These are phyloP conservation scores for Diaporthe sp. DNA, from an alignment of 2,329 filamentous ascomycete species.

Conservation along the genomic window DNA sequence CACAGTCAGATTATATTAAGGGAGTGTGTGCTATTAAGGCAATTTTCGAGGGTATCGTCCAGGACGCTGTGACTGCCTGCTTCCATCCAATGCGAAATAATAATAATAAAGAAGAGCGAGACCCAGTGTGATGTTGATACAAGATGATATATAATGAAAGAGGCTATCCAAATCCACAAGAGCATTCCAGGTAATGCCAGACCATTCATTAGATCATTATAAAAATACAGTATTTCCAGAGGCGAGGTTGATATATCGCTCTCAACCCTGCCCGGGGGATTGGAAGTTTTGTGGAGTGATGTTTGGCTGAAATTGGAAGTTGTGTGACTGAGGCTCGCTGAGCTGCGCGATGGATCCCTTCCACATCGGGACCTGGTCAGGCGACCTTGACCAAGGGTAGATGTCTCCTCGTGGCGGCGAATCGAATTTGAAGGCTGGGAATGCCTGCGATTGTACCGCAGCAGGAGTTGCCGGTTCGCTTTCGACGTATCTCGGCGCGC, in stretches of 20 bases:
- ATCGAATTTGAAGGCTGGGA: slow-evolving; percentile 62
- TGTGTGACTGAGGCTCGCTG: slow-evolving; percentile 53
- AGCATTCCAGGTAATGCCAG: slow-evolving; percentile 14
- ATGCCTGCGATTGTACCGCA: slow-evolving; percentile 47
- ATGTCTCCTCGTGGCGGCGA: slow-evolving; percentile 60
- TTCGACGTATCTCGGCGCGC: slow-evolving; percentile 62
- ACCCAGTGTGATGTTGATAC: slow-evolving; percentile 21
- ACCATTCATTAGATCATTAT: slow-evolving; percentile 26
- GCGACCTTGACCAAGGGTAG: slow-evolving; percentile 49
- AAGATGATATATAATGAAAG: slow-evolving; percentile 2
- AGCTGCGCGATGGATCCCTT: slow-evolving; percentile 36
- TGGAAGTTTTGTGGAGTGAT: slow-evolving; percentile 60
- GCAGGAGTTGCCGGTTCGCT: slow-evolving; percentile 65
- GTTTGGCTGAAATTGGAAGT: slow-evolving; percentile 62
- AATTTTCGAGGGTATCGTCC: slow-evolving; percentile 31
- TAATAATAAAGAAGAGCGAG: background rate
- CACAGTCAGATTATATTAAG: slow-evolving; percentile 18
- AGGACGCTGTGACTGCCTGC: slow-evolving; percentile 28
- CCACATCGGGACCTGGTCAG: slow-evolving; percentile 37
- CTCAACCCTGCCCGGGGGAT: slow-evolving; percentile 36
- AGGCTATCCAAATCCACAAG: background rate
- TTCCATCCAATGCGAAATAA: slow-evolving; percentile 10
- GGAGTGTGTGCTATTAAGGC: slow-evolving; percentile 31
- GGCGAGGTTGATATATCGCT: no score
- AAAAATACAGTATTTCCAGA: slow-evolving; percentile 18